Evolutionary conservation across 495 filamentous ascomycete genomes (phyloP), one percentile per base, ranked within the genome.

Genomic region (Hamigera avellanea): DNA sequence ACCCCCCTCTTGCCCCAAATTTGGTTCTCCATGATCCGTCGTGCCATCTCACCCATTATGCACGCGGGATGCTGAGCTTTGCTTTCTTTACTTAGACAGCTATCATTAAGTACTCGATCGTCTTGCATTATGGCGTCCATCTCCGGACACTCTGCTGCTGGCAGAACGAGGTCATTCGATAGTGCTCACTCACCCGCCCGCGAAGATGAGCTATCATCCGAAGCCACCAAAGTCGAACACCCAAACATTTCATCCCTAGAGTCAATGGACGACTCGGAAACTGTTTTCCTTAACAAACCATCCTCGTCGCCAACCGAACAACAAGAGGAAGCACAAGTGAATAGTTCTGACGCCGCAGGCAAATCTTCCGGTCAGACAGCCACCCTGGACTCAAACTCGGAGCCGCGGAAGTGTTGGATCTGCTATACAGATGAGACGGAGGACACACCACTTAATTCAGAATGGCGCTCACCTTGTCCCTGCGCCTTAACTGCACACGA

Each of bases 401-500:
- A 72, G 34, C 67, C 80, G 17, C 76, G 75, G 23, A 79, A 78
- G 59, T 98, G 91, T 59, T 95, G 86, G 81, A 88, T 98, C 49
- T 98, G 91, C 62, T 83, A 91, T 49, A 71, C 72, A 36, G 84
- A 89, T 44, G 78, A 86, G 43, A 86, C 78, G 15, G 85, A 94
- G 44, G 80, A 86, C 37, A 67, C 65, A 23, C 66, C 71, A 26
- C 64, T 74, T 3, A 75, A 75, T 15, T 54, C 66, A n/a, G 69
- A 80, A 50, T 96, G 89, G 86, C 76, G 83, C 13, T 80, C 73
- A 14, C 86, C 91, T 6, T 98, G 91, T 56, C 80, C 78, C 0
- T 98, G 91, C 60, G 82, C 80, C 14, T 64, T 98, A 21, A 81
- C 81, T 35, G 91, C 89, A 2, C 91, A 98, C 56, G 84, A 95